phyloP scores from a whole-genome alignment of 495 filamentous ascomycete genomes.

The Geopyxis carbonaria region DNA sequence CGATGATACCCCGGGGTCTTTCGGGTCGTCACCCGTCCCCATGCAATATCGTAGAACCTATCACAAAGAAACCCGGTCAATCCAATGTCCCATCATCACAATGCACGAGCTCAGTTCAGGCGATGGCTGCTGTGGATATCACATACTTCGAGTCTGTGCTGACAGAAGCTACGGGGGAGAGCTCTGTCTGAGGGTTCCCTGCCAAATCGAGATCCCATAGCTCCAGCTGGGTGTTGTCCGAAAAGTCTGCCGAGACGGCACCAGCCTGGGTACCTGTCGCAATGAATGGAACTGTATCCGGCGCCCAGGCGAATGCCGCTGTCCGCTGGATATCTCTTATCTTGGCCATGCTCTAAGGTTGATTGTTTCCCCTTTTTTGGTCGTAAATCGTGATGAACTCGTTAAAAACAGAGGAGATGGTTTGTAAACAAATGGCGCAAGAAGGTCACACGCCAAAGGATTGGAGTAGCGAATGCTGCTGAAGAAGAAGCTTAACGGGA shows the following conservation, averaged over 20 bases:
- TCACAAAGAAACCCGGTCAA: not conserved
- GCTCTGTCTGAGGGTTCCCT: conserved; percentile 51
- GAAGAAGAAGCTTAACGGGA: not conserved
- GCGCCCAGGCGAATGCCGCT: conserved; percentile 92
- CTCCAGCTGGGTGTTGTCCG: conserved; percentile 89
- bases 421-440: not conserved
- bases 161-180: conserved; percentile 69
- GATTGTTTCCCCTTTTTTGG: not conserved
- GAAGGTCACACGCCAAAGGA: no score
- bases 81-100: not conserved
- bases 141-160: conserved; percentile 74
- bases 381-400: not conserved
- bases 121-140: not conserved
- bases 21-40: conserved; percentile 62
- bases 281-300: conserved; percentile 58
- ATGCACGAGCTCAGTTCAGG: not conserved
- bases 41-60: conserved; percentile 95
- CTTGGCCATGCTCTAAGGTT: conserved; percentile 59
- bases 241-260: conserved; percentile 92
- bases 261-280: conserved; percentile 93
- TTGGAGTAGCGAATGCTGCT: not conserved
- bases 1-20: conserved; percentile 73
- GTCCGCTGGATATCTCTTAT: conserved; percentile 90
- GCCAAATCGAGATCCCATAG: conserved; percentile 84
- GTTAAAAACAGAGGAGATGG: no score